phyloP scores from a whole-genome alignment of 2,329 filamentous ascomycete genomes.

The Cryphonectria carpinicola region DNA sequence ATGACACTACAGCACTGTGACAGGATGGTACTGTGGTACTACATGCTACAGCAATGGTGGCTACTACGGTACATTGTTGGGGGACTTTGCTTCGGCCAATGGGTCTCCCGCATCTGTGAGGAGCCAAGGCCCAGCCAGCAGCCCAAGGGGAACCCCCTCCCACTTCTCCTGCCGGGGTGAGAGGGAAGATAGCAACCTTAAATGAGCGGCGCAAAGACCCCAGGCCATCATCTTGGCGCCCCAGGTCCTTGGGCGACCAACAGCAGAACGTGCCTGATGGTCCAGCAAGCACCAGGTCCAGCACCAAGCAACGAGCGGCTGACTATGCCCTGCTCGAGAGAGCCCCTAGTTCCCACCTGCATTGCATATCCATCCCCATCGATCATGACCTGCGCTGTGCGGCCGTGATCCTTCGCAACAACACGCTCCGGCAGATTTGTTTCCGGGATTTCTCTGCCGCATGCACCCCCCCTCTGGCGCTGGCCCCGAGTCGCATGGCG shows the following conservation, averaged over 20 bases:
- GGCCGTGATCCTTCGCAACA: slow-evolving; percentile 6
- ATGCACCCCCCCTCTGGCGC: slow-evolving; percentile 11
- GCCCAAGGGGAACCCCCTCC: too few species aligned
- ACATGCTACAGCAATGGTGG: not conserved
- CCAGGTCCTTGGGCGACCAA: not conserved
- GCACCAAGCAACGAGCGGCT: not conserved
- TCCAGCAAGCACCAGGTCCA: not conserved
- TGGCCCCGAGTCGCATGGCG: slow-evolving; percentile 28
- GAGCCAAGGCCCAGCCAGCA: not conserved
- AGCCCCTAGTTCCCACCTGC: slow-evolving; percentile 5
- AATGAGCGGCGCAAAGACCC: not conserved
- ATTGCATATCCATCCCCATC: not conserved
- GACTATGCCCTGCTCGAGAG: not conserved
- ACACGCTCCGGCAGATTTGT: slow-evolving; percentile 7
- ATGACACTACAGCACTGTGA: not conserved
- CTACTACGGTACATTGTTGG: not conserved
- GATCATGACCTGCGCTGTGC: slow-evolving; percentile 3
- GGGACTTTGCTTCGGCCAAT: not conserved
- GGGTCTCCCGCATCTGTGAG: not conserved
- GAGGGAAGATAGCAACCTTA: slow-evolving; percentile 18
- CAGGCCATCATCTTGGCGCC: not conserved
- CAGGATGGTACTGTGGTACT: not conserved
- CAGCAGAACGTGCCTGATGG: not conserved
- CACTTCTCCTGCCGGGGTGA: not conserved
- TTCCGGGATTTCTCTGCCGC: not conserved